These are phyloP conservation scores for Chaetomium strumarium DNA, from an alignment of 2,329 filamentous ascomycete genomes.

Conservation along the genomic window DNA sequence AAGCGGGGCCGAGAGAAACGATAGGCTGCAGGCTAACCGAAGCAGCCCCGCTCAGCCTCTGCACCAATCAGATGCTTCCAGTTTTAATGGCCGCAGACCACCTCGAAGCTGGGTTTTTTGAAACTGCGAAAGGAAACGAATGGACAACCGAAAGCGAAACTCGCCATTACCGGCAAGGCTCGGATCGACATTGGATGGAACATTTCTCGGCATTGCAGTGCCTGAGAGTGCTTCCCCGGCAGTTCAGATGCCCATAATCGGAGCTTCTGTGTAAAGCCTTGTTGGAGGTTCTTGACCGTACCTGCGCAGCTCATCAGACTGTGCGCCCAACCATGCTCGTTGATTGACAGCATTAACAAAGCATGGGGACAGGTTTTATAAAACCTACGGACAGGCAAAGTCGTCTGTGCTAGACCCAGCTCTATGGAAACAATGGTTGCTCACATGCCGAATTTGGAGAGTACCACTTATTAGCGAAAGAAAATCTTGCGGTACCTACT, in stretches of 20 bases:
- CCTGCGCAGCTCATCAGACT: too few relatives aligned
- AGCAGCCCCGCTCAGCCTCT: background rate
- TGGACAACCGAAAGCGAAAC: conserved; percentile 4
- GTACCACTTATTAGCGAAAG: background rate
- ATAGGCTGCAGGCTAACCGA: conserved; percentile 15
- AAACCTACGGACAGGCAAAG: background rate
- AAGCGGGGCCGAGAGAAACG: conserved; percentile 16
- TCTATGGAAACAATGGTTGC: background rate
- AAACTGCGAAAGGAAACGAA: conserved; percentile 2
- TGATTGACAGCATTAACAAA: too few relatives aligned
- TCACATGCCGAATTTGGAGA: background rate
- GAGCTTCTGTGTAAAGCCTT: too few relatives aligned
- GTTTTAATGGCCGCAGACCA: conserved; percentile 2
- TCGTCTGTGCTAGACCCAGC: background rate
- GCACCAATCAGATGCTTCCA: conserved; percentile 8
- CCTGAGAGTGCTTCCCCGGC: background rate
- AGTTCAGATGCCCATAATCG: background rate
- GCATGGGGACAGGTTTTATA: too few relatives aligned
- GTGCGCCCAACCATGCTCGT: too few relatives aligned
- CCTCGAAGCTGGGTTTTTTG: background rate
- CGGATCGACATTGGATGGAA: conserved; percentile 7
- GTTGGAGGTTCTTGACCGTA: too few relatives aligned
- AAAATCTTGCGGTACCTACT: conserved; percentile 15
- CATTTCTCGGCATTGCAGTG: background rate
- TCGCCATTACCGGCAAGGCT: conserved; percentile 6